phyloP scores from a whole-genome alignment of 805 yeast species.

The Metschnikowia peoriensis region DNA sequence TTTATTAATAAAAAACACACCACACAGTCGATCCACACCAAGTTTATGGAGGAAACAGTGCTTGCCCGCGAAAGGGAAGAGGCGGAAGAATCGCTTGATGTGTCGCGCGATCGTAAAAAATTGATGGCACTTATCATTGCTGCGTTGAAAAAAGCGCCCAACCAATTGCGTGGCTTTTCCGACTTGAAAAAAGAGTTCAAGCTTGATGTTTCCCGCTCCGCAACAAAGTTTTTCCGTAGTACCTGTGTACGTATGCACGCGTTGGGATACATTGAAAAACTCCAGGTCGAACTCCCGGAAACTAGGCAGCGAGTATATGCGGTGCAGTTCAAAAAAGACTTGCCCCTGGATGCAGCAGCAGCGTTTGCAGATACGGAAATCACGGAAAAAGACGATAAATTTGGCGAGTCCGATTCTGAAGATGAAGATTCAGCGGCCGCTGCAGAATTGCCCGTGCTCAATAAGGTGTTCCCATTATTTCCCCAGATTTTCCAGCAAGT shows the following conservation, averaged over 20 bases:
- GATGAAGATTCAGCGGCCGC: slow-evolving; percentile 16
- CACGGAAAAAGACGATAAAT: slow-evolving; percentile 7
- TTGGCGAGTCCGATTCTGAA: slow-evolving; percentile 19
- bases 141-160: slow-evolving; percentile 56
- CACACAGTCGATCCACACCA: slow-evolving; percentile 49
- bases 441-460: slow-evolving; percentile 35
- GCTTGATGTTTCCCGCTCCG: slow-evolving; percentile 40
- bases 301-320: slow-evolving; percentile 30
- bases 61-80: slow-evolving; percentile 17
- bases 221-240: slow-evolving; percentile 48
- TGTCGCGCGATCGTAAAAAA: slow-evolving; percentile 28
- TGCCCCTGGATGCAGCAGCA: slow-evolving; percentile 47
- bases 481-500: slow-evolving; percentile 60
- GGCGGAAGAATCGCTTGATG: slow-evolving; percentile 21
- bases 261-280: slow-evolving; percentile 47
- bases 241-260: slow-evolving; percentile 46
- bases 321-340: slow-evolving; percentile 42
- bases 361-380: slow-evolving; percentile 35
- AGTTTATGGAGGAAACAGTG: slow-evolving; percentile 36
- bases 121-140: slow-evolving; percentile 42
- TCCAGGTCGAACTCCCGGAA: slow-evolving; percentile 43
- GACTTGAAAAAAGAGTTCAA: slow-evolving; percentile 62
- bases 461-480: slow-evolving; percentile 60
- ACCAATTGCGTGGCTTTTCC: slow-evolving; percentile 54
- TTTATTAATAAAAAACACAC: slow-evolving; percentile 50